Evolutionary conservation across 169 alveolate species (phyloP), one percentile per base, ranked within the genome.

Genomic region (Cryptosporidium andersoni): DNA sequence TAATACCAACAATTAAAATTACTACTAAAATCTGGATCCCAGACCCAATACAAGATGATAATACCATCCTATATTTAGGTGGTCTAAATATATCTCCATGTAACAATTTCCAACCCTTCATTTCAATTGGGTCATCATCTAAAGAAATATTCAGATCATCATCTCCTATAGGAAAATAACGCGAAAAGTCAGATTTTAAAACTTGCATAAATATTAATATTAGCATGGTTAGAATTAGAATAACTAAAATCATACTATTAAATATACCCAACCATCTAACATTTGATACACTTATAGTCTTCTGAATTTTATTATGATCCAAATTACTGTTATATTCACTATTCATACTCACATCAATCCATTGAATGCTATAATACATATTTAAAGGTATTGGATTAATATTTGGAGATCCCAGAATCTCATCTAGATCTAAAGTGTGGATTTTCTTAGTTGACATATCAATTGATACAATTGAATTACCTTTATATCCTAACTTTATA

Each of bases 51-150:
- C 55, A 58, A 12, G 85, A 74, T 8, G 85, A 74, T 42, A 74
- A 49, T 7, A 74, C 48, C 85, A 74, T 74, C 36, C 85, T 52
- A 68, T 74, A 74, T 64, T 74, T 74, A 14, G 85, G 85, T 25
- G 85, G 60, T 43, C 85, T 74, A 64, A 74, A 74, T 12, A 74
- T 74, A 52, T 74, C 85, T 25, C 85, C 85, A 25, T 74, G 85
- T 12, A 74, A 51, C 25, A 74, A 51, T 47, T 74, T 74, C 85
- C 85, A 74, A 9, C 85, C 85, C 39, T 74, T 74, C 85, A 74
- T 56, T 49, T 74, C 85, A 16, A 74, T 74, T 12, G 85, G 85
- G 48, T 74, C 85, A 48, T 74, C 85, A 45, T 74, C 85, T 43
- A 74, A 74, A 25, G 85, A 66, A 25, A 74, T 39, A 48, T 74